Base-by-base conservation (phyloP, 768 basidiomycete species). In the Cystobasidium tubakii region DNA sequence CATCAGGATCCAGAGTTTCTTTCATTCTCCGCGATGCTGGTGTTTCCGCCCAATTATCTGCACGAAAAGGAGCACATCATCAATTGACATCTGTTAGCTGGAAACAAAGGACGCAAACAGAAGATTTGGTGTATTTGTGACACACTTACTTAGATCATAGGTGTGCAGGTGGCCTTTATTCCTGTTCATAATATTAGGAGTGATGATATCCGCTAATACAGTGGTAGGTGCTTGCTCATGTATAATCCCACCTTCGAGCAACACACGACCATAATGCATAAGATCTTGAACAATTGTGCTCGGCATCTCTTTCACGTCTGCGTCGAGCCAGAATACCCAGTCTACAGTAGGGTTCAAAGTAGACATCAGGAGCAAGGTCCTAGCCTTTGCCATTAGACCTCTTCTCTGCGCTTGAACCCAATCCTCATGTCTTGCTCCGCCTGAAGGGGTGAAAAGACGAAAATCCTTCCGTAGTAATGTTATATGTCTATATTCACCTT, bases 261-360 rank as follows among this genome's bases (percentile, higher is more conserved):
- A 69, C 10, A 46, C 70, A 27, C 60, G 46, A 13, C 54, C 75
- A 17, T 54, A 73, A 19, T n/a, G 43, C n/a, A 78, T 7, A 7
- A 78, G 29, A 23, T 73, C 72, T 44, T 75, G n/a, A 15, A 78
- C 12, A 25, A 78, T 19, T 0, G 25, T 27, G 36, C 57, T 60
- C 29, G 75, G 66, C 23, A 60, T 66, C 12, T 77, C 73, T 29
- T 66, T 66, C 13, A 78, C 23, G 25, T 78, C 77, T 10, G 73
- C 70, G 31, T 78, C 77, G n/a, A 77, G 50, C 77, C 77, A 78
- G 21, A 78, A 66, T 9, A 54, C 77, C 75, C 75, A 77, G 39
- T 78, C 77, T 12, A 76, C 75, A 7, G 34, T 29, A 4, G 73
- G 73, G 13, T 67, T 36, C 10, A 76, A 39, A 7, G 76, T 75